Evolutionary conservation across 2,329 filamentous ascomycete species (phyloP), one percentile per base, ranked within the genome.

Genomic region (Colletotrichum filicis): DNA sequence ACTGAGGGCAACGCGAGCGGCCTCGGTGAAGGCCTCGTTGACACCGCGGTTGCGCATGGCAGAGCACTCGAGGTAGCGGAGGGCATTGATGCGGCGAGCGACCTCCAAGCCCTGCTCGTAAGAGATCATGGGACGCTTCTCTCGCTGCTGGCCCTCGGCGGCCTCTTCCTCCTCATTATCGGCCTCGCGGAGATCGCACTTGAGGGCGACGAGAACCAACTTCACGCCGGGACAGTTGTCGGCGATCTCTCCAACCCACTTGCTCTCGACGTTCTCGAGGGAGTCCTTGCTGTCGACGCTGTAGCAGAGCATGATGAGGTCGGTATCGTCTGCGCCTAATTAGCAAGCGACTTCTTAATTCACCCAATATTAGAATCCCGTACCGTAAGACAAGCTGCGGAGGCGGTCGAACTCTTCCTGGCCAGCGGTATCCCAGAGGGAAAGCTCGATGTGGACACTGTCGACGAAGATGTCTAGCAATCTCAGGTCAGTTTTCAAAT

Each of bases 341-440:
- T 19, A 64, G 49, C 46, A 59, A 56, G 14, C 22, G 53, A 52
- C 8, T n/a, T n/a, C 16, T 63, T 56, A 1, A 16, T 24, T 16
- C 12, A 37, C 19, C 8, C 19, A 11, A 7, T 8, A 9, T 7
- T 19, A 19, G 12, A 14, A 5, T n/a, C 77, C 62, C 37, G 16
- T 81, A 88, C 95, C 97, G 84, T 99, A 99, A 62, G 95, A 98
- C 68, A 99, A 91, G 76, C 95, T 97, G 80, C 97, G 94, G 83
- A 99, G 86, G 66, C 97, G 92, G 85, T 99, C 97, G 86, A 98
- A 99, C 90, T 99, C 97, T 87, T 99, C 97, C 85, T 99, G 97
- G 30, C 97, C 97, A 52, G 97, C 97, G 0, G 97, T 99, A 83
- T 99, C 97, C 97, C 97, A 99, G 73, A 99, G 89, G 72, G 96